Conservation (phyloP, 495 filamentous ascomycete species). For the Neurospora sp. region DNA sequence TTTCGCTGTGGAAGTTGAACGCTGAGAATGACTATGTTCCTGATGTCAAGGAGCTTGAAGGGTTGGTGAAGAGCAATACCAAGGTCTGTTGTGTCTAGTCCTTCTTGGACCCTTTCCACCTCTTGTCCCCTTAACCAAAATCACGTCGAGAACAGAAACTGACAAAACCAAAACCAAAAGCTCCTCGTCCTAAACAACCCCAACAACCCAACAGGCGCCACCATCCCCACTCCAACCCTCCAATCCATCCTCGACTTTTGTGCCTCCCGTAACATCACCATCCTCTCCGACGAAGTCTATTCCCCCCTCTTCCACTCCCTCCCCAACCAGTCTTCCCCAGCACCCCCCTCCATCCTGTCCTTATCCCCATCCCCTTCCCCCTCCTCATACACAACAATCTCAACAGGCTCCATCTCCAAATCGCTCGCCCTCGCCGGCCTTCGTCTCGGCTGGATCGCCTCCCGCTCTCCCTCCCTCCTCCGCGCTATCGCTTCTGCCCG, state of each 20-base stretch:
- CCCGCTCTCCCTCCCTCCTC: slow-evolving; percentile 51
- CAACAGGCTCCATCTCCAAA: slow-evolving; percentile 78
- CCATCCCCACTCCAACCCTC: slow-evolving; percentile 52
- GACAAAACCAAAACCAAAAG: slow-evolving; percentile 4
- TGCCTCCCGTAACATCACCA: slow-evolving; percentile 46
- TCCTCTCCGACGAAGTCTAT: slow-evolving; percentile 81
- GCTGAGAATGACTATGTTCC: slow-evolving; percentile 56
- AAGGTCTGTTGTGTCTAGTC: slow-evolving; percentile 32
- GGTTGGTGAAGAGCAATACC: slow-evolving; percentile 62
- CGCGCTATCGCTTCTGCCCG: slow-evolving; percentile 55
- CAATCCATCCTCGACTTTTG: slow-evolving; percentile 56
- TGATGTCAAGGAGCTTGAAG: slow-evolving; percentile 55
- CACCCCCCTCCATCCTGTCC: slow-evolving; percentile 43
- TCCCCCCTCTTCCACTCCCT: slow-evolving; percentile 72
- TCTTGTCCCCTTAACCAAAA: background rate
- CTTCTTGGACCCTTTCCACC: background rate
- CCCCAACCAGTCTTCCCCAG: slow-evolving; percentile 6
- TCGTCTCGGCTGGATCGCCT: slow-evolving; percentile 75
- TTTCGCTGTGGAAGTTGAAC: slow-evolving; percentile 68
- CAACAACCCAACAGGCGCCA: slow-evolving; percentile 77
- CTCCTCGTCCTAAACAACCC: slow-evolving; percentile 59
- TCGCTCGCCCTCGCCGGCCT: slow-evolving; percentile 79
- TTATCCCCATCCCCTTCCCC: slow-evolving; percentile 19
- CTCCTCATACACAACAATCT: slow-evolving; percentile 5
- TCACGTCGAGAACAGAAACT: background rate